Evolutionary conservation across 2,329 filamentous ascomycete genomes (phyloP), one percentile per base, ranked within the genome.

Genomic region (Didymella exigua): DNA sequence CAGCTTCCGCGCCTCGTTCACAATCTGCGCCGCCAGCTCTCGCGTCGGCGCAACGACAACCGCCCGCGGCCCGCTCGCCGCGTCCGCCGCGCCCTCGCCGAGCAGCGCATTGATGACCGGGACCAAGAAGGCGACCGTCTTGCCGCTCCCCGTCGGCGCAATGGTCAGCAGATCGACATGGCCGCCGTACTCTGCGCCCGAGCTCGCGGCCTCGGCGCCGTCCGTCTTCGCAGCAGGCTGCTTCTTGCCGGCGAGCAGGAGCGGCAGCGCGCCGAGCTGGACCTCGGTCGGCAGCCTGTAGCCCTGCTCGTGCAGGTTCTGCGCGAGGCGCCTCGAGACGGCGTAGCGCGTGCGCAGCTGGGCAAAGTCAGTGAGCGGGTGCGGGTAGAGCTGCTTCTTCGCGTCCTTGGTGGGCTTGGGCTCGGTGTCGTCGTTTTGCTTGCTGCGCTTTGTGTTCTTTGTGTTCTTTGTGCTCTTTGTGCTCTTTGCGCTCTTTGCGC

Each of bases 121-220:
- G 36, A 99, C 89, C 66, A 98, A 76, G 68, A 97, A 99, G 16
- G 92, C 91, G 60, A 99, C 80, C 0, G 95, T 99, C 80, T 99
- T 99, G 38, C 95, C 95, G 73, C 93, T 98, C 21, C 95, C 95
- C 0, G 95, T 99, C 1, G 95, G 95, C 3, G 95, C 95, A 37
- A 98, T 87, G 0, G 91, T 90, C 59, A 99, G 76, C 33, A 99
- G 85, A 78, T 99, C 88, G 4, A 93, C 79, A 11, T 79, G 77
- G 4, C 69, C 66, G 29, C 60, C 64, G 34, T 68, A 63, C 27
- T 61, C 63, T 13, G 52, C 60, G 7, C 63, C 69, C 2, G 58
- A 48, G 31, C 34, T 51, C 30, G 59, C 58, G 9, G 24, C 34
- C 2, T 86, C 75, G 0, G 83, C 83, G 74, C 19, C 21, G 13